A percentile compares a stretch with the other conserved stretches of the same genome.
These are phyloP conservation scores for Maudiozyma turicensis DNA, from an alignment of 805 yeast species.

Conservation along the genomic window DNA sequence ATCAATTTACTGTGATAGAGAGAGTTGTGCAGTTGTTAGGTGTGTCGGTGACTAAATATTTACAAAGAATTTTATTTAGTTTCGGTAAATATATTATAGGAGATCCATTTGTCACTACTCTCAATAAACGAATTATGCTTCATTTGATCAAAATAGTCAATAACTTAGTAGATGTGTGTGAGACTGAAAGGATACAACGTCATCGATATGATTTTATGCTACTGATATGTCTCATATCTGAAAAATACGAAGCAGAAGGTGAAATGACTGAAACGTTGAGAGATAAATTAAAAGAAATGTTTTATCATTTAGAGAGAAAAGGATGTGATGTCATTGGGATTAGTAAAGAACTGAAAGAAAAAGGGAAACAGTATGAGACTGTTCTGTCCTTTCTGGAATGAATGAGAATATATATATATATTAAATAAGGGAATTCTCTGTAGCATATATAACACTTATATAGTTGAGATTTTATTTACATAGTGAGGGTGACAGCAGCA, in stretches of 20 bases:
- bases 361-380: too few species aligned
- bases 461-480: too few species aligned
- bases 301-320: not conserved
- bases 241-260: conserved; percentile 22
- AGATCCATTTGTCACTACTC: conserved; percentile 21
- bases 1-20: conserved; percentile 5
- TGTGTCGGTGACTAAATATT: conserved; percentile 7
- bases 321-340: not conserved
- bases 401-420: too few species aligned
- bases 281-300: not conserved
- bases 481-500: too few species aligned
- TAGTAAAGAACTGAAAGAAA: too few species aligned
- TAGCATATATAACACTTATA: too few species aligned
- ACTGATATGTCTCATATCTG: conserved; percentile 11
- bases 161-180: conserved; percentile 6
- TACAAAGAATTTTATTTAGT: conserved; percentile 20
- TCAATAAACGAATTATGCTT: conserved; percentile 8
- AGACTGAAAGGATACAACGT: conserved; percentile 14
- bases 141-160: conserved; percentile 3
- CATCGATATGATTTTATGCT: conserved; percentile 23
- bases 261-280: conserved; percentile 4
- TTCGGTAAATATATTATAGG: conserved; percentile 23
- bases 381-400: too few species aligned
- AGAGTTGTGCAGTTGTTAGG: conserved; percentile 1
- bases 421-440: too few species aligned